Percentiles rank a stretch among this genome's conserved stretches.
These are phyloP conservation scores for Mycena capillaripes DNA, from an alignment of 768 basidiomycete genomes.

Conservation along the genomic window DNA sequence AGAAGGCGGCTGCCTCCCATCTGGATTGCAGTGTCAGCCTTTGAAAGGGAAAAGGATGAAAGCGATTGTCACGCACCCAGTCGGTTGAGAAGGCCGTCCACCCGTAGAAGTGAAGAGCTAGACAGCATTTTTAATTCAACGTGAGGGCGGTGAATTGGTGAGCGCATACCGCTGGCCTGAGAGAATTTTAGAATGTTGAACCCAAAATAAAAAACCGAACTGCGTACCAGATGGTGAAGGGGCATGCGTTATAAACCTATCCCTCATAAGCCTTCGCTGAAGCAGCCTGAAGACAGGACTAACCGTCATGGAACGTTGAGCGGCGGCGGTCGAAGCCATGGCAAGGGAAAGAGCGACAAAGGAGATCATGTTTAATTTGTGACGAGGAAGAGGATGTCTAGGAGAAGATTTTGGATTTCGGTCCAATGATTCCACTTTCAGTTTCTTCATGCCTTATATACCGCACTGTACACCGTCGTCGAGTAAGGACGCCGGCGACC, in stretches of 20 bases:
- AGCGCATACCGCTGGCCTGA: slow-evolving; percentile 44
- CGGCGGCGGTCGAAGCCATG: slow-evolving; percentile 13
- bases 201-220: neutral
- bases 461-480: too few species aligned
- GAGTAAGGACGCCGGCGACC: too few species aligned
- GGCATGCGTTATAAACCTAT: slow-evolving; percentile 29
- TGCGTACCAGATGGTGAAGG: slow-evolving; percentile 25
- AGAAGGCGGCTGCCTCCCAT: slow-evolving; percentile 37
- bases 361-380: slow-evolving; percentile 21
- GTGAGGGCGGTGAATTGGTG: neutral
- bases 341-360: slow-evolving; percentile 29
- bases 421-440: too few species aligned
- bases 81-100: slow-evolving; percentile 15
- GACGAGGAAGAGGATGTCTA: neutral
- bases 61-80: neutral
- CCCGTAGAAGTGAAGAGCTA: slow-evolving; percentile 27
- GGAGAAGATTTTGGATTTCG: neutral
- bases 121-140: neutral
- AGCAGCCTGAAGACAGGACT: neutral
- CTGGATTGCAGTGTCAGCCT: neutral
- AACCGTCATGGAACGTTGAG: slow-evolving; percentile 23
- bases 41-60: neutral
- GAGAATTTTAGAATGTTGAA: neutral
- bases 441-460: too few species aligned
- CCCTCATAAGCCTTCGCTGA: neutral